Base-by-base conservation (phyloP, 768 basidiomycete genomes). In the Saitozyma podzolica region DNA sequence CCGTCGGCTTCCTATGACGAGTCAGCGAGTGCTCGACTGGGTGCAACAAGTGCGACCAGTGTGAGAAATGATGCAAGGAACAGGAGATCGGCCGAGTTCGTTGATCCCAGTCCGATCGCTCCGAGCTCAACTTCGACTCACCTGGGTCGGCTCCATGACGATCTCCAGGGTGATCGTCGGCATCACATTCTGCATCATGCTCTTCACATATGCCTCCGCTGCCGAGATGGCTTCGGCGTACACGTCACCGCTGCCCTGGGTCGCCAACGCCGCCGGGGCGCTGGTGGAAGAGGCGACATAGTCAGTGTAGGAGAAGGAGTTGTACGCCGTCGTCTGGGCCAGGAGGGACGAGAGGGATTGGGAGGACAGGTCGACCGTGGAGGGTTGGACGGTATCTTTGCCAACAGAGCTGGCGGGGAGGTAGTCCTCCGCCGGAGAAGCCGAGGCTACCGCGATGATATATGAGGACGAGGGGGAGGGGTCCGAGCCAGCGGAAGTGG, bases 81-180 rank as follows among this genome's bases (percentile, higher is more conserved):
- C 20, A 14, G 50, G 49, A 8, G n/a, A 29, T 29, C 29, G 2
- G 29, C 5, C 29, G 8, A 17, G 45, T 13, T n/a, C n/a, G n/a
- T n/a, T 47, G 45, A 17, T 13, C n/a, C n/a, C 45, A 47, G 45
- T 17, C 45, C 45, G n/a, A 47, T 2, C 45, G 6, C 11, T 47
- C 45, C n/a, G 45, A 47, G n/a, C n/a, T 47, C 13, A 13, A 11
- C 13, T 1, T 3, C 45, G 6, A 47, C 76, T 67, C 61, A 76
- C 76, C 72, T 79, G 76, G 37, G 76, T 76, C 43, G 78, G 78
- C 10, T 68, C 62, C 58, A 79, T 54, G 8, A 75, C 66, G 5
- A 79, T 62, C 56, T 78, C 67, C 14, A 79, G 54, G 9, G 78
- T 79, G 13, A 79, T 59, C 7, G 78, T 79, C 14, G 78, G 78